Evolutionary conservation across 192 early-diverging fungal genomes (phyloP).

Genomic region (Lunasporangiospora selenospora): DNA sequence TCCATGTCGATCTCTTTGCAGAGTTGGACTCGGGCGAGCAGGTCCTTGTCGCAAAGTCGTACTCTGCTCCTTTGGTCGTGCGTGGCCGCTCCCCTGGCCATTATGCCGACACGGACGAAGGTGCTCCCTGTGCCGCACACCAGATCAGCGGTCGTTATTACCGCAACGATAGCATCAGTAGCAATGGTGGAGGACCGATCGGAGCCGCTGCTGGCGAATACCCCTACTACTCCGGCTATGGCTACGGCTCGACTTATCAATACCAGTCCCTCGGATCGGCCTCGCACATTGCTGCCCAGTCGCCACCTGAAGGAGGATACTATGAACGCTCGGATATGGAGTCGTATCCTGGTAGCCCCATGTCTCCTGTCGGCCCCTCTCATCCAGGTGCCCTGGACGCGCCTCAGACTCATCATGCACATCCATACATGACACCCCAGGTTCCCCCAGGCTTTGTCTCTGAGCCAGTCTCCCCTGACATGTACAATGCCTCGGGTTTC

Average conservation of each 20-base stretch:
- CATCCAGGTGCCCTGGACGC: constrained; percentile 22
- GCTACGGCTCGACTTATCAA: constrained; percentile 34
- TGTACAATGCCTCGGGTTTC: constrained; percentile 37
- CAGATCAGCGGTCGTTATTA: constrained; percentile 12
- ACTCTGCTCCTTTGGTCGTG: constrained; percentile 88
- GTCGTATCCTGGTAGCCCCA: constrained; percentile 34
- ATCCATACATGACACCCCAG: constrained; percentile 21
- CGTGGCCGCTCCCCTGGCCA: constrained; percentile 94
- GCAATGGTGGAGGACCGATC: constrained; percentile 9
- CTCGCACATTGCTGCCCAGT: constrained; percentile 34
- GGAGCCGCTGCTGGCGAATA: constrained; percentile 23
- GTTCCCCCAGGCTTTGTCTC: constrained; percentile 41
- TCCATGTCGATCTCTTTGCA: constrained; percentile 82
- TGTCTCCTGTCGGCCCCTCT: constrained; percentile 16
- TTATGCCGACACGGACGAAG: constrained; percentile 75
- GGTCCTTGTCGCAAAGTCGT: constrained; percentile 66
- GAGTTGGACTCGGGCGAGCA: constrained; percentile 65
- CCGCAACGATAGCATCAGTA: constrained; percentile 43
- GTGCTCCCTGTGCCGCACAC: neutral
- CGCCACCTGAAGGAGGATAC: constrained; percentile 12
- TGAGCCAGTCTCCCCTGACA: constrained; percentile 32
- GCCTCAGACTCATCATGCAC: constrained; percentile 3
- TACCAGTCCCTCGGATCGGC: constrained; percentile 42
- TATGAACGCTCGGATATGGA: constrained; percentile 24
- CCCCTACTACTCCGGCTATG: constrained; percentile 27